phyloP scores from a whole-genome alignment of 2,329 filamentous ascomycete genomes.

The Sporothrix pallida region DNA sequence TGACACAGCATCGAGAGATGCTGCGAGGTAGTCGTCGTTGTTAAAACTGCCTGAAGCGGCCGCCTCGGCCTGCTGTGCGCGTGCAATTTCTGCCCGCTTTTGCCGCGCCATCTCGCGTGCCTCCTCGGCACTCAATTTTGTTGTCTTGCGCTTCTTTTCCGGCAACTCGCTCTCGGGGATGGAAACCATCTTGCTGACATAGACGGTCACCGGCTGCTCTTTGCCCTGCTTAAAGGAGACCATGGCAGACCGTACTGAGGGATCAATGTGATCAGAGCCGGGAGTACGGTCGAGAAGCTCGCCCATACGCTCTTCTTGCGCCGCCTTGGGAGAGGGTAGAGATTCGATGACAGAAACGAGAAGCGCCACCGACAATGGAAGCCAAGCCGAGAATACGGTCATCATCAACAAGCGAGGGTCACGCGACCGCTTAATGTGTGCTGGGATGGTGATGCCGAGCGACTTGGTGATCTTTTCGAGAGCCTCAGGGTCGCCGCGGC shows the following conservation, averaged over 20 bases:
- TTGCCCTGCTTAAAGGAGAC: slow-evolving; percentile 73
- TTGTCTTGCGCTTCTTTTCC: slow-evolving; percentile 73
- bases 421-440: slow-evolving; percentile 81
- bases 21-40: slow-evolving; percentile 30
- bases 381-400: slow-evolving; percentile 85
- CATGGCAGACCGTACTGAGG: slow-evolving; percentile 78
- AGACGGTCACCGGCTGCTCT: slow-evolving; percentile 83
- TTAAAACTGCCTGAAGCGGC: slow-evolving; percentile 48
- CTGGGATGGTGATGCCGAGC: slow-evolving; percentile 78
- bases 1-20: slow-evolving; percentile 30
- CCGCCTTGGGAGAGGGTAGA: slow-evolving; percentile 79
- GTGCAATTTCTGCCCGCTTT: slow-evolving; percentile 87
- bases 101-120: slow-evolving; percentile 84
- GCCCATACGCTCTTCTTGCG: slow-evolving; percentile 81
- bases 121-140: slow-evolving; percentile 83
- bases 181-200: slow-evolving; percentile 98
- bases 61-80: slow-evolving; percentile 64
- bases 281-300: slow-evolving; percentile 80
- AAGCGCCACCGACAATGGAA: slow-evolving; percentile 89
- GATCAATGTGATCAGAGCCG: slow-evolving; percentile 72
- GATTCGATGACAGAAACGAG: slow-evolving; percentile 94
- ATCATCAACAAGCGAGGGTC: slow-evolving; percentile 85
- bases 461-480: slow-evolving; percentile 96
- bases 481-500: slow-evolving; percentile 79
- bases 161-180: slow-evolving; percentile 90